These are phyloP conservation scores for Glutinoglossum americanum DNA, from an alignment of 495 filamentous ascomycete species.

Conservation along the genomic window DNA sequence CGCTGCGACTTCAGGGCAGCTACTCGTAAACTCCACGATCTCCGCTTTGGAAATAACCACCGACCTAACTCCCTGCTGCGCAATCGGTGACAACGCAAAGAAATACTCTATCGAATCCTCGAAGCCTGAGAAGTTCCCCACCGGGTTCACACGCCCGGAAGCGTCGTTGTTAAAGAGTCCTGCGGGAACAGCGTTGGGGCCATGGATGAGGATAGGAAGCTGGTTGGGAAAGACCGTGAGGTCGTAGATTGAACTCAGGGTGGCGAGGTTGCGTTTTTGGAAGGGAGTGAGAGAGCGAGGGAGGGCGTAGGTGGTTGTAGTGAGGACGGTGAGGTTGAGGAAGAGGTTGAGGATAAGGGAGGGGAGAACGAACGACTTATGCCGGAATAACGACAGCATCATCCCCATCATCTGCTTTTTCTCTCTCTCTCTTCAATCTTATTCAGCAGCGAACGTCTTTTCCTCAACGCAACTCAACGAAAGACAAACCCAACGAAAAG, in stretches of 20 bases:
- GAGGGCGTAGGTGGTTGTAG: not conserved
- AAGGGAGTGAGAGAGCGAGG: not conserved
- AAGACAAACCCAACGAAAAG: too few relatives aligned
- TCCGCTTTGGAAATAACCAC: conserved; percentile 2
- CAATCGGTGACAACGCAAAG: conserved; percentile 6
- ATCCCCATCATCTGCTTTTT: not conserved
- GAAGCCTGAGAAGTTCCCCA: conserved; percentile 6
- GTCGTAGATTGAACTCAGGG: conserved; percentile 19
- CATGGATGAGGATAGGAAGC: conserved; percentile 15
- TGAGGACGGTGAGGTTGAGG: not conserved
- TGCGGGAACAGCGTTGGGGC: conserved; percentile 14
- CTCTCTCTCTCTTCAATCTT: not conserved
- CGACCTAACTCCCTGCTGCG: not conserved
- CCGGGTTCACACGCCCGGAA: not conserved
- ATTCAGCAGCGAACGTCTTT: too few relatives aligned
- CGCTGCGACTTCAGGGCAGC: conserved; percentile 6
- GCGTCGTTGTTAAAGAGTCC: conserved; percentile 19
- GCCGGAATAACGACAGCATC: not conserved
- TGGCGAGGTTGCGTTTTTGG: conserved; percentile 17
- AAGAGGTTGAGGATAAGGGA: not conserved
- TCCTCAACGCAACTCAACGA: too few relatives aligned
- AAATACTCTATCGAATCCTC: conserved; percentile 8
- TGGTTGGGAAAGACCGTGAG: conserved; percentile 22
- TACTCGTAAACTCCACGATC: conserved; percentile 7
- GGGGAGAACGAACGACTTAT: not conserved